Evolutionary conservation across 345 rosid genomes (phyloP), one percentile per base, ranked within the genome.

Genomic region (Boechera divaricarpa): DNA sequence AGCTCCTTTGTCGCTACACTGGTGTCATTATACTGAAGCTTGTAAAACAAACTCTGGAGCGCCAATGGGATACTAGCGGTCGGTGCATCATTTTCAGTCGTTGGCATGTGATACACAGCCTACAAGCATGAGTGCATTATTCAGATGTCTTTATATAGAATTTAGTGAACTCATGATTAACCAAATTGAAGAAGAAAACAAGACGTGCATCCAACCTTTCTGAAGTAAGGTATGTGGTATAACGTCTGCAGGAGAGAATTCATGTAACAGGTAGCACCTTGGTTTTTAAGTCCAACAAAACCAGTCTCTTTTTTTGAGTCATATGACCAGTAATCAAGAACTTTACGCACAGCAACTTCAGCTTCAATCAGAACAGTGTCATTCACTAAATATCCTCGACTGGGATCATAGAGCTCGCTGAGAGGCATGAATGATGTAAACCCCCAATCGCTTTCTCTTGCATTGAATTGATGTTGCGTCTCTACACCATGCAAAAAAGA

Each of bases 21-120:
- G 45, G 91, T 92, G 73, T 90, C 92, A 83, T 86, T 86, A 78
- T 94, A 92, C 72, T 94, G 98, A 80, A 94, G 97, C 87, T 94
- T 94, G 75, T 90, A 94, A 80, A 92, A 94, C 77, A 94, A 87
- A 87, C 98, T 90, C 79, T 92, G 97, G 59, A 94, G 83, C 71
- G 98, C 98, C 87, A 94, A 81, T 72, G 98, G 97, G 79, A 94
- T 94, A 83, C 98, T 94, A 66, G 93, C 97, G 4, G 93, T 59
- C 44, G 98, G 98, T 82, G 87, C 81, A 79, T 92, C 98, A 89
- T 90, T 94, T 85, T 91, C 97, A 62, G 98, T 94, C 69, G 98
- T 94, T 51, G 98, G 98, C 98, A 94, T 94, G 81, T 94, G 98
- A 76, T 94, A 94, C 54, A 94, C 98, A 47, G 98, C 97, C 98